A percentile compares a stretch with the other conserved stretches of the same genome.
Evolutionary conservation across 1,284 basidiomycete species (phyloP).

Genomic region (Exsudoporus floridanus): DNA sequence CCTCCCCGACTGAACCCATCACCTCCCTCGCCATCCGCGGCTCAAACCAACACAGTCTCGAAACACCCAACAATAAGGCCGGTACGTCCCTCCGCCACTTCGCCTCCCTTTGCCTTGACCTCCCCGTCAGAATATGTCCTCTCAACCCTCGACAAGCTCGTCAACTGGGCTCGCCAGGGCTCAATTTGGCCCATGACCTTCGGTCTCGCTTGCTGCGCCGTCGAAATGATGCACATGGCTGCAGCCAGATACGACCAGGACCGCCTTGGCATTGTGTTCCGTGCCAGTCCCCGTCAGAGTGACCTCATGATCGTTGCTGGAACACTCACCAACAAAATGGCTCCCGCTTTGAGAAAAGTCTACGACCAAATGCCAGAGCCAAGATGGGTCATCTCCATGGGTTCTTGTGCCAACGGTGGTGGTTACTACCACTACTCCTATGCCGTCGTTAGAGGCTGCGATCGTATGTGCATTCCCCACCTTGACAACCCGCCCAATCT

Average conservation of each 20-base stretch:
- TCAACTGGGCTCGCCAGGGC: conserved; percentile 96
- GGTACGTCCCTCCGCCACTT: conserved; percentile 51
- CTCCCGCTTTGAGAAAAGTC: conserved; percentile 91
- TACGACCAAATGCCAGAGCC: conserved; percentile 98
- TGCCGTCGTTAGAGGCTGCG: conserved; percentile 98
- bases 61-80: conserved; percentile 86
- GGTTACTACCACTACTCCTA: conserved; percentile 99
- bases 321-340: conserved; percentile 99
- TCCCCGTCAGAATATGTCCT: conserved; percentile 86
- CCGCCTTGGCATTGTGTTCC: conserved; percentile 95
- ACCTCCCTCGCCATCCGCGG: conserved; percentile 71
- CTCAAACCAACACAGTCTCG: conserved; percentile 83
- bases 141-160: conserved; percentile 94
- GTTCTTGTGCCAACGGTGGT: conserved; percentile 97
- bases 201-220: conserved; percentile 97
- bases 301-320: conserved; percentile 99
- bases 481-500: background rate
- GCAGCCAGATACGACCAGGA: conserved; percentile 99
- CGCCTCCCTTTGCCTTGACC: background rate
- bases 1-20: conserved; percentile 53
- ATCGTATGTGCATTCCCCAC: conserved; percentile 58
- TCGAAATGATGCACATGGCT: conserved; percentile 99
- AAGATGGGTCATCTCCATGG: conserved; percentile 99
- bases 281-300: conserved; percentile 95
- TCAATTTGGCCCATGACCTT: conserved; percentile 99